Base-by-base conservation (phyloP, 345 rosid species). In the Acer negundo region DNA sequence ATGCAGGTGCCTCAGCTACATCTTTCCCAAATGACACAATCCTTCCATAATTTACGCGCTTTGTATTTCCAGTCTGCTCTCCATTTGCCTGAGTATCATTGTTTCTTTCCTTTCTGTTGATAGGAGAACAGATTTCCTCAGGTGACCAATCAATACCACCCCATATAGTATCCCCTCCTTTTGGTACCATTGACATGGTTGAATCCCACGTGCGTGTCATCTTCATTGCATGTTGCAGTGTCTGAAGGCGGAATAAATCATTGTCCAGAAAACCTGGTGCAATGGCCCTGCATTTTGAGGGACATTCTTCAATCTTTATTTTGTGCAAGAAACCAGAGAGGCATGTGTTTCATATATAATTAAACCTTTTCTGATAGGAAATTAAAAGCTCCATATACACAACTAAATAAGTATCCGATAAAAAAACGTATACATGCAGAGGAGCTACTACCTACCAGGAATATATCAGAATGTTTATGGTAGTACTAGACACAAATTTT, bases 151-250 rank as follows among this genome's bases (percentile, higher is more conserved):
- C 95, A 76, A 92, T 87, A 86, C 85, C 93, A 73, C 99, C 99
- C 99, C 99, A 96, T 67, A 96, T 89, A 23, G 92, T 92, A 73
- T 90, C 92, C 76, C 99, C 99, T 40, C 99, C 99, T 85, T 83
- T 91, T 5, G 98, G 97, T 83, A 96, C 74, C 97, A 96, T 94
- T 42, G 98, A 94, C 97, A 92, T 92, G 46, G 95, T 94, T 62
- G 98, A 91, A 90, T 96, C 98, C 98, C 97, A 96, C 13, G 94
- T 83, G 17, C 97, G 93, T 65, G 90, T 87, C 97, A 91, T 91
- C 83, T 82, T 89, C 98, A 96, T 91, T 58, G 87, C 80, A 71
- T 83, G 95, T 81, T 94, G 91, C 85, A 94, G 75, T 26, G 98
- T 96, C 82, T 96, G 99, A 80, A 91, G 82, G 68, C 89, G 86